phyloP scores from a whole-genome alignment of 2,329 filamentous ascomycete species.

The Claviceps sp. region DNA sequence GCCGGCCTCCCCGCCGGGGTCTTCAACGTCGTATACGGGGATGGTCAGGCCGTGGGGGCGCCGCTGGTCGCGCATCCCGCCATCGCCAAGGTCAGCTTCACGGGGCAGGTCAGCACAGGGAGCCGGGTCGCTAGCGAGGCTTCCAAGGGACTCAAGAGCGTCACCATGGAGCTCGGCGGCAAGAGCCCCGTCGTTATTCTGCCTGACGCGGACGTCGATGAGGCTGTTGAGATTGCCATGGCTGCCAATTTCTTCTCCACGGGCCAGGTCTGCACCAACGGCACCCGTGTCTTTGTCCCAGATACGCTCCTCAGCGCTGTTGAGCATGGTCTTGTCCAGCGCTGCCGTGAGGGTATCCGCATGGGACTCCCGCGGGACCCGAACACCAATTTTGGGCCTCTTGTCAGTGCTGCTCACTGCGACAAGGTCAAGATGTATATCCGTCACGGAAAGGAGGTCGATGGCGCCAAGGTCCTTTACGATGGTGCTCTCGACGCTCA shows the following conservation, averaged over 20 bases:
- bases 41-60: constrained; percentile 57
- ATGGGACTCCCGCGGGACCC: constrained; percentile 60
- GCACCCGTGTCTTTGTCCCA: constrained; percentile 76
- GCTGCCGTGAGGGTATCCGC: constrained; percentile 52
- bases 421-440: constrained; percentile 73
- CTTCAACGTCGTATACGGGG: constrained; percentile 78
- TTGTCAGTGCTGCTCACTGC: constrained; percentile 61
- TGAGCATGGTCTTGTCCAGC: constrained; percentile 47
- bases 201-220: constrained; percentile 63
- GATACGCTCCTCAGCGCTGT: constrained; percentile 50
- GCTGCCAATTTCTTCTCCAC: constrained; percentile 90
- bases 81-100: constrained; percentile 82
- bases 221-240: constrained; percentile 81
- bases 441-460: constrained; percentile 55
- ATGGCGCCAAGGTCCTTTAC: constrained; percentile 60
- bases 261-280: constrained; percentile 87
- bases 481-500: constrained; percentile 52
- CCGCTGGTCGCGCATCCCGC: constrained; percentile 58
- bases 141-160: constrained; percentile 70
- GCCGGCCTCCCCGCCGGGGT: constrained; percentile 71
- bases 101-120: constrained; percentile 73
- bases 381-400: constrained; percentile 69
- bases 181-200: constrained; percentile 74
- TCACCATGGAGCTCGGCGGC: constrained; percentile 84
- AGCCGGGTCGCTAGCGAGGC: constrained; percentile 68